These are phyloP conservation scores for Ophiorrhiza pumila DNA, from an alignment of 257 asterid genomes.

Conservation along the genomic window DNA sequence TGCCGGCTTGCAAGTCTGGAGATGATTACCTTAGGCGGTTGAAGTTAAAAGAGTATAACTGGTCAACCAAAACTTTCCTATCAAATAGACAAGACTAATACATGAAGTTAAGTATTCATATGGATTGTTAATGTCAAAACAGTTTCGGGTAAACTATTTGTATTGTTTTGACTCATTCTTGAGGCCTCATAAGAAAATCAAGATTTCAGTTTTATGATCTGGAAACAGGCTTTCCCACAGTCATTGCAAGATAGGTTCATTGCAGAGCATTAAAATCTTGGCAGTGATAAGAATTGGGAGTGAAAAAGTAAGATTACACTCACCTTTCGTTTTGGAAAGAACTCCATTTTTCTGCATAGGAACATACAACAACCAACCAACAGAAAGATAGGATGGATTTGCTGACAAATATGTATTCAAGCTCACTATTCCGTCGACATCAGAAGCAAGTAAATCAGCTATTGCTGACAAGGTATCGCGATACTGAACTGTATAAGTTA, in stretches of 20 bases:
- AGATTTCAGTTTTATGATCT: not conserved
- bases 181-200: not conserved
- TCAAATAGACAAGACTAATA: not conserved
- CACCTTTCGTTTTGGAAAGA: slow-evolving; percentile 32
- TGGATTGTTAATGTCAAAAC: not conserved
- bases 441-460: slow-evolving; percentile 44
- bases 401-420: slow-evolving; percentile 46
- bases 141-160: not conserved
- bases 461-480: slow-evolving; percentile 54
- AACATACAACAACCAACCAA: slow-evolving; percentile 64
- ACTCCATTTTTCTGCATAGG: slow-evolving; percentile 53
- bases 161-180: not conserved
- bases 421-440: slow-evolving; percentile 35
- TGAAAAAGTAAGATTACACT: slow-evolving; percentile 5
- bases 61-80: not conserved
- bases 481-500: slow-evolving; percentile 64
- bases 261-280: no score
- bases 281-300: not conserved
- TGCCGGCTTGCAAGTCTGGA: not conserved
- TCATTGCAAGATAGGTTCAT: not conserved
- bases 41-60: not conserved
- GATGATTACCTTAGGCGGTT: not conserved
- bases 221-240: not conserved
- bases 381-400: slow-evolving; percentile 33
- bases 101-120: not conserved